Percentiles rank a stretch among this genome's conserved stretches.
Conservation (phyloP, 768 basidiomycete genomes). For the Pholiota molesta region DNA sequence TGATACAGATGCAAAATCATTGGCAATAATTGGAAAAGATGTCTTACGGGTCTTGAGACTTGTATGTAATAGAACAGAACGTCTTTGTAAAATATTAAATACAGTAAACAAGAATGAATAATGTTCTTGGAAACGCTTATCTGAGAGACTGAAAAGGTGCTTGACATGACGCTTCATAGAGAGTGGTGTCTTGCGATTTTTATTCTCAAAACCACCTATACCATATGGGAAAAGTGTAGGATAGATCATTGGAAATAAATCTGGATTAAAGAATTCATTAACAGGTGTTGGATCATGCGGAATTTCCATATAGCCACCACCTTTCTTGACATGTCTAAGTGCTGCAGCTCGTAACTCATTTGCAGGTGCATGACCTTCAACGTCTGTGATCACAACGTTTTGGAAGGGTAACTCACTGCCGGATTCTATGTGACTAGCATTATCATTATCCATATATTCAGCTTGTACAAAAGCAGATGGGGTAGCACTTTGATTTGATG, state of each 20-base stretch:
- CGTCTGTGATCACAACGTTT: constrained; percentile 34
- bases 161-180: constrained; percentile 36
- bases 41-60: background rate
- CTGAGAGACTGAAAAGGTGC: constrained; percentile 33
- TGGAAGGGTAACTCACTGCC: constrained; percentile 8
- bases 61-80: constrained; percentile 32
- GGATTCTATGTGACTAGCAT: too few species aligned
- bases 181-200: constrained; percentile 12
- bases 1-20: constrained; percentile 25
- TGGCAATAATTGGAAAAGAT: constrained; percentile 19
- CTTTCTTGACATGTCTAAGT: constrained; percentile 32
- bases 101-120: constrained; percentile 43
- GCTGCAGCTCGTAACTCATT: constrained; percentile 36
- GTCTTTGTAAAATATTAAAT: constrained; percentile 43
- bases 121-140: constrained; percentile 39
- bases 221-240: constrained; percentile 48
- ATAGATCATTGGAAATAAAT: constrained; percentile 42
- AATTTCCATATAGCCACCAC: constrained; percentile 29
- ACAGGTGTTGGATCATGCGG: constrained; percentile 33
- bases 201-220: constrained; percentile 43
- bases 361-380: constrained; percentile 26
- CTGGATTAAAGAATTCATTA: constrained; percentile 39
- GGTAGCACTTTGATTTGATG: too few species aligned
- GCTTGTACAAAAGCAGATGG: too few species aligned
- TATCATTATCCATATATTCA: too few species aligned